Evolutionary conservation across 495 filamentous ascomycete genomes (phyloP), one percentile per base, ranked within the genome.

Genomic region (Talaromyces proteolyticus): DNA sequence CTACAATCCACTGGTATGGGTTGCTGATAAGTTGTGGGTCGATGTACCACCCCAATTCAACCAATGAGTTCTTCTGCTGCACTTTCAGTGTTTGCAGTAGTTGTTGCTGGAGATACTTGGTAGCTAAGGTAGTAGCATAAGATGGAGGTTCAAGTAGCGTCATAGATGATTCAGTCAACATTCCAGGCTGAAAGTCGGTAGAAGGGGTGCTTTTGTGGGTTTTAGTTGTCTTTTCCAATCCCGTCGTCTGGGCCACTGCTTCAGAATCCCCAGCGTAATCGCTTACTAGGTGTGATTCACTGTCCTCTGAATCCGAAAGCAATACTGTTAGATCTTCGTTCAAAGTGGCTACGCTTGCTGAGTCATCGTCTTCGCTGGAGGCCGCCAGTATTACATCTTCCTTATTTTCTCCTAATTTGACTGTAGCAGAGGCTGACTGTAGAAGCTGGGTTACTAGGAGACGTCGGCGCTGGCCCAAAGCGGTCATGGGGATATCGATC

Each of bases 1-100:
- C 87, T 2, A 95, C 83, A 54, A 95, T 91, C 90, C 91, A 95
- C 63, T 95, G 91, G 60, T 91, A 96, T 36, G 92, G 69, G 59
- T 91, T 96, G 6, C 63, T 67, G 49, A 83, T 65, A 10, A 73
- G 60, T 11, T 71, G 67, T 3, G 67, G 65, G 55, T 93, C 75
- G 51, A 95, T 80, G 61, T 89, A 91, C 88, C 91, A 96, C 14
- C 91, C 91, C 0, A 95, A 76, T 53, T 89, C 78, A 53, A 86
- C 76, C 5, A 84, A 67, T 1, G 82, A 77, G 7, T 77, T 78
- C 25, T 58, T 68, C 10, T 79, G 50, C 57, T 95, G 91, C n/a
- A 80, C 54, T 54, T 82, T 76, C 3, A 89, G 60, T 1, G 87
- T 68, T 12, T 63, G 65, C 36, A 70, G 67, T 8, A 96, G 70